phyloP scores from a whole-genome alignment of 2,329 filamentous ascomycete species.

The Metarhizium album region DNA sequence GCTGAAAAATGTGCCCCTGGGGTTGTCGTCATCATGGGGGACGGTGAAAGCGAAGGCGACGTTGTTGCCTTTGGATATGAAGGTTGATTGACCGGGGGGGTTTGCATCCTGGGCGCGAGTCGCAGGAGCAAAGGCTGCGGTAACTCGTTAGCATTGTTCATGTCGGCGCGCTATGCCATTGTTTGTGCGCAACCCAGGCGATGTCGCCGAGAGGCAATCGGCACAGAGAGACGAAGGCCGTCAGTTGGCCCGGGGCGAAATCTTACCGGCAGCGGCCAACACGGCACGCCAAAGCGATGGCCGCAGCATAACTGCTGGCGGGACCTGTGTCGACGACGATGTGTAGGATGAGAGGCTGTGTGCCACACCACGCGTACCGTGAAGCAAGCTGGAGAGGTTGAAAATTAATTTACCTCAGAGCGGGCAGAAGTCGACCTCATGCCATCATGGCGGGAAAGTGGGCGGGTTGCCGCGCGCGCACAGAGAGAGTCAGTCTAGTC shows the following conservation, averaged over 20 bases:
- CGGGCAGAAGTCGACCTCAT: background rate
- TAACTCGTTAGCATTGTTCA: background rate
- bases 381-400: background rate
- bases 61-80: constrained; percentile 31
- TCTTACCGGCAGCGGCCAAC: constrained; percentile 18
- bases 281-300: constrained; percentile 18
- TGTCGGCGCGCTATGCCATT: background rate
- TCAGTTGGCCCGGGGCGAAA: background rate
- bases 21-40: constrained; percentile 30
- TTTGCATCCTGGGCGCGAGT: constrained; percentile 18
- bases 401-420: background rate
- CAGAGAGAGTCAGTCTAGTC: no score
- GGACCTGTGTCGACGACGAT: background rate
- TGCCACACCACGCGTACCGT: background rate
- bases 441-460: background rate
- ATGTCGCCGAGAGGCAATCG: background rate
- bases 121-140: constrained; percentile 14
- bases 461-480: background rate
- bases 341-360: background rate
- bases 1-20: constrained; percentile 36
- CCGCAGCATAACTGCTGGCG: constrained; percentile 18
- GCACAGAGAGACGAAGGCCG: background rate
- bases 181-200: background rate
- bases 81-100: constrained; percentile 27
- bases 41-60: constrained; percentile 41